Evolutionary conservation across 495 filamentous ascomycete genomes (phyloP).

Genomic region (Aspergillus cavernicola): DNA sequence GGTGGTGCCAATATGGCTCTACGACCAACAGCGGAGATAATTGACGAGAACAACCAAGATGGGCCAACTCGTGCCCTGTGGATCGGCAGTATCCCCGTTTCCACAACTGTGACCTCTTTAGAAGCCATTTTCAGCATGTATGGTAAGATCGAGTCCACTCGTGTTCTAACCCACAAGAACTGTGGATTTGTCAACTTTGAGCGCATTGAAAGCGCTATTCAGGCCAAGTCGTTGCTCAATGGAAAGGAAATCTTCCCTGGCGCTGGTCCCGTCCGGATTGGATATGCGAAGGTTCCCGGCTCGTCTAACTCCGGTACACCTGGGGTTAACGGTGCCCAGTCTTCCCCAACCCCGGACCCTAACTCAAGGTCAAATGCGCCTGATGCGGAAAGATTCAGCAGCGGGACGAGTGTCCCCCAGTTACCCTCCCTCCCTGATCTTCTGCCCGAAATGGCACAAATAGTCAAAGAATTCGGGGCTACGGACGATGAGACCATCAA

Average conservation of each 20-base stretch:
- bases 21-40: slow-evolving; percentile 34
- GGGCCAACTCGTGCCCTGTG: slow-evolving; percentile 89
- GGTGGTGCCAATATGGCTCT: slow-evolving; percentile 56
- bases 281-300: slow-evolving; percentile 94
- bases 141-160: slow-evolving; percentile 84
- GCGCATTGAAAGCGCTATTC: slow-evolving; percentile 79
- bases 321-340: slow-evolving; percentile 74
- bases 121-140: slow-evolving; percentile 90
- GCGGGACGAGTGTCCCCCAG: slow-evolving; percentile 52
- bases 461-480: slow-evolving; percentile 87
- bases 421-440: slow-evolving; percentile 72
- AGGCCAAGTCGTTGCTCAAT: slow-evolving; percentile 81
- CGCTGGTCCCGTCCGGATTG: slow-evolving; percentile 89
- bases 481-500: slow-evolving; percentile 70
- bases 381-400: slow-evolving; percentile 39
- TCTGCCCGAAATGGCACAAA: slow-evolving; percentile 74
- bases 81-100: slow-evolving; percentile 97
- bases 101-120: slow-evolving; percentile 88
- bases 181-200: slow-evolving; percentile 99
- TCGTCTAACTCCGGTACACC: slow-evolving; percentile 73
- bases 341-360: slow-evolving; percentile 93
- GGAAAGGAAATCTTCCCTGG: slow-evolving; percentile 98
- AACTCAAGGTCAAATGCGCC: slow-evolving; percentile 32
- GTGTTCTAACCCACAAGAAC: slow-evolving; percentile 97
- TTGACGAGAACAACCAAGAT: slow-evolving; percentile 76